Conservation (phyloP, 257 asterid genomes). For the Solanum okadae region DNA sequence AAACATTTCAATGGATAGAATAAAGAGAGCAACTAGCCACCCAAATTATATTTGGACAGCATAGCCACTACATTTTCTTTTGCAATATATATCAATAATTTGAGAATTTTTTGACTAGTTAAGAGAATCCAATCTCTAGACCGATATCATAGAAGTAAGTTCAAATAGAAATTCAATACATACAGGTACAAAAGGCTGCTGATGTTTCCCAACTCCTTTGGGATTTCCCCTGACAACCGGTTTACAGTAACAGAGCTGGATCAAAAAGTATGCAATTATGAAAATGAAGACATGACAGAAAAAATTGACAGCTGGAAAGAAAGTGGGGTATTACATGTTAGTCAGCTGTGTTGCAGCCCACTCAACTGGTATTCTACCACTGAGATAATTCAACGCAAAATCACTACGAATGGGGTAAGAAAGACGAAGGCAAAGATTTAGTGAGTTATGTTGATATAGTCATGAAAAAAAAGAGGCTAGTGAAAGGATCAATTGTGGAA, state of each 20-base stretch:
- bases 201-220: constrained; percentile 58
- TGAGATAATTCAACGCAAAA: constrained; percentile 75
- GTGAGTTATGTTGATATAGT: background rate
- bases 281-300: background rate
- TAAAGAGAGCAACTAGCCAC: background rate
- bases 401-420: constrained; percentile 38
- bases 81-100: background rate
- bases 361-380: constrained; percentile 69
- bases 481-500: background rate
- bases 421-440: background rate
- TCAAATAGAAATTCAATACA: constrained; percentile 14
- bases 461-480: background rate
- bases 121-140: background rate
- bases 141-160: background rate
- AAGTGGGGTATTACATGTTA: constrained; percentile 32
- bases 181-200: constrained; percentile 80
- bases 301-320: background rate
- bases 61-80: background rate
- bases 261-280: constrained; percentile 3
- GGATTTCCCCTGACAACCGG: constrained; percentile 80
- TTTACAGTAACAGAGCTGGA: constrained; percentile 86
- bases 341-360: constrained; percentile 61
- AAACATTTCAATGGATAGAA: background rate
- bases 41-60: background rate
- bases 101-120: background rate